Evolutionary conservation across 768 basidiomycete species (phyloP), one percentile per base, ranked within the genome.

Genomic region (Rhizopogon rudus): DNA sequence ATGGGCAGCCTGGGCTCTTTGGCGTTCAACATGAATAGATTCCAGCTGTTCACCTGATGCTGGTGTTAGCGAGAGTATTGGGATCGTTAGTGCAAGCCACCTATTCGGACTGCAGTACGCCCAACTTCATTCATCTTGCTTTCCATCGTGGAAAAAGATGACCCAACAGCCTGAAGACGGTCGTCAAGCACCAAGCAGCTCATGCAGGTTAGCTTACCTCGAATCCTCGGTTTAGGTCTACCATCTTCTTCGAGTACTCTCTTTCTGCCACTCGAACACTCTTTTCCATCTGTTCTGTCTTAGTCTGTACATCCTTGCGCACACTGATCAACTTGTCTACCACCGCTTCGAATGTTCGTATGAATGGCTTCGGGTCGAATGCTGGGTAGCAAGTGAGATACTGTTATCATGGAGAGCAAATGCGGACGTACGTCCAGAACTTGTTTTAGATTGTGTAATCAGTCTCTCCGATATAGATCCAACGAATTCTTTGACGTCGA

Each of bases 341-440:
- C 0, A 92, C 91, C 16, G 84, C 82, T 62, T 98, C 97, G 59
- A 99, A 96, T 3, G 91, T 93, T 52, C 81, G 76, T 57, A 98
- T 89, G 72, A 98, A 97, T 0, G 95, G 93, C 63, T 88, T 87
- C 5, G 95, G 93, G 64, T 96, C 86, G 64, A 96, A 96, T n/a
- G 95, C 93, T 94, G 57, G 14, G 50, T 49, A 58, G 33, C 62
- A 43, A 10, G 37, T 52, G 12, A 8, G 43, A 41, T n/a, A 40
- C 5, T 16, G 17, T 22, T 22, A 33, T 25, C 44, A 37, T 48
- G 54, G 22, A 56, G 9, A 29, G 46, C 9, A 46, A 39, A 37
- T 35, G 75, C 72, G 50, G 60, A 88, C 83, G 62, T 64, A 85
- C 93, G 93, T 52, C 91, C 93, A 29, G 91, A 77, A 65, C 84